Percentiles rank a stretch among this genome's conserved stretches.
Evolutionary conservation across 208 protist species (phyloP).

Genomic region (Blastocrithidia nonstop): DNA sequence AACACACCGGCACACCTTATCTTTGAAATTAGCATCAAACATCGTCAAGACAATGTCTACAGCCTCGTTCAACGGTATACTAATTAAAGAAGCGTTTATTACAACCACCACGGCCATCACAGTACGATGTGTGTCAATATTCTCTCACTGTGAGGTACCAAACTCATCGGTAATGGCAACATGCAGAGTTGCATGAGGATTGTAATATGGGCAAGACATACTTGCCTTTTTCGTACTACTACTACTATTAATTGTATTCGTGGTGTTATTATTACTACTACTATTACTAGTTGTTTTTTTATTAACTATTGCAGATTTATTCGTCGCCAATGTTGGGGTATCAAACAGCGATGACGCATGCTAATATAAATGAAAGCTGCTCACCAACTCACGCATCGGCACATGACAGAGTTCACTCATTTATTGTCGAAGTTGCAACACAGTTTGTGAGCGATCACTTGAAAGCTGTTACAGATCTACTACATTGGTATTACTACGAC

Average conservation of each 20-base stretch:
- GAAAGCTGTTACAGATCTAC: too few species aligned
- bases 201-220: background rate
- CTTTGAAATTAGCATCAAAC: constrained; percentile 39
- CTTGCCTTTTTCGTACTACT: background rate
- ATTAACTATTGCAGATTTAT: background rate
- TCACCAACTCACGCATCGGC: too few species aligned
- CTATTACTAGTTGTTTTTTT: background rate
- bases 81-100: constrained; percentile 20
- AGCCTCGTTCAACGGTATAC: constrained; percentile 4
- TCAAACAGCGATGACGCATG: too few species aligned
- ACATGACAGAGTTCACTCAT: too few species aligned
- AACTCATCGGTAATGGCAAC: constrained; percentile 25
- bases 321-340: background rate
- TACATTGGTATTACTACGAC: too few species aligned
- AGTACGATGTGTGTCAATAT: constrained; percentile 46
- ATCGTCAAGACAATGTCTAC: constrained; percentile 31
- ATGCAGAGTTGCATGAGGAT: constrained; percentile 9
- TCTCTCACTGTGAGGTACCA: constrained; percentile 53
- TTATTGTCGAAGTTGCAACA: too few species aligned
- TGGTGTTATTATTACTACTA: constrained; percentile 1
- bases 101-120: constrained; percentile 48
- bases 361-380: too few species aligned
- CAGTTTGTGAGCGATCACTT: too few species aligned
- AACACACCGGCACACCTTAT: constrained; percentile 60
- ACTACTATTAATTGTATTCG: background rate